Base-by-base conservation (phyloP, 2,329 filamentous ascomycete species). In the Colletotrichum sp. region DNA sequence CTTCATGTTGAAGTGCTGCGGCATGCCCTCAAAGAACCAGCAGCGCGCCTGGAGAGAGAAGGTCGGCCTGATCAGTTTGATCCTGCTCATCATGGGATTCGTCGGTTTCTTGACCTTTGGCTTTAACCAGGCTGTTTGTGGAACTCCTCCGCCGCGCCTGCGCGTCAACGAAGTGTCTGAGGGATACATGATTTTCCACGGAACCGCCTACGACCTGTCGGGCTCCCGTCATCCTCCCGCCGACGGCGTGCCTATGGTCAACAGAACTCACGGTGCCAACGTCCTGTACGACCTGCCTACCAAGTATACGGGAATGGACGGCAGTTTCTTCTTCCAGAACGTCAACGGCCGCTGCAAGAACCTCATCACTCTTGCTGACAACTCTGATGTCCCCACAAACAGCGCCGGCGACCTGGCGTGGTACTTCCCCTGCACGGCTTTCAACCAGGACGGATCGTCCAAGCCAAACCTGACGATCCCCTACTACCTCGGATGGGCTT, bases 91-190 rank as follows among this genome's bases (percentile, higher is more conserved):
- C 82, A 98, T 96, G 89, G 91, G 92, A 12, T 92, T 96, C 82
- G 96, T 99, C 64, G 97, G 97, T 82, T 99, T 96, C 87, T 88
- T 99, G 70, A 99, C 97, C 0, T 99, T 99, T 82, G 97, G 97
- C 61, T 99, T 99, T 86, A 99, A 95, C 6, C 91, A 94, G 77
- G 93, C 93, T 6, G 97, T 99, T 22, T 99, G 97, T 84, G 92
- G 94, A 19, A 85, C 87, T 3, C 93, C 95, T 11, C 92, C 92
- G 30, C 87, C 92, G 59, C 93, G 96, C 75, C 87, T 99, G 71
- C 93, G 93, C 78, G 90, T 95, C 83, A 99, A 99, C 84, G 89
- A 98, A 77, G 95, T 99, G 72, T 91, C 90, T 69, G 84, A 82
- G 8, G 95, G 95, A 15, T 98, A 95, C 87, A 96, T 99, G 95